Base-by-base conservation (phyloP, 75 land plant genomes). In the Sequoiadendron giganteum region DNA sequence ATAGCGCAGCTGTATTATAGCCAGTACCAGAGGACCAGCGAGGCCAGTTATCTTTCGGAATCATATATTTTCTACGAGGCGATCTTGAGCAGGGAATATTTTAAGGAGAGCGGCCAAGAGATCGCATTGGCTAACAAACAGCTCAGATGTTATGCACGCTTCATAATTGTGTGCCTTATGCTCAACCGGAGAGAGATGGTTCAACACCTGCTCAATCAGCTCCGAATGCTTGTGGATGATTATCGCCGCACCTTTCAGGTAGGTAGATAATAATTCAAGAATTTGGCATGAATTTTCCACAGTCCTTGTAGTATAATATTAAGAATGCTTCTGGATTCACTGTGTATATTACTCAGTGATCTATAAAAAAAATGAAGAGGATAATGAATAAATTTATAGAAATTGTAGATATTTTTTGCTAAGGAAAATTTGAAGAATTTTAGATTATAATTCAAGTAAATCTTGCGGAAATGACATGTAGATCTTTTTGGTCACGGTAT, bases 61-160 rank as follows among this genome's bases (percentile, higher is more conserved):
- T 92, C 99, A 1, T 98, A 92, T 85, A 91, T 96, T 21, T 98
- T 98, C 89, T 98, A 97, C 78, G 99, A 98, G 82, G 99, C 99
- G 16, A 95, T 98, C 55, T 61, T 94, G 88, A 93, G 88, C n/a
- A 89, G 99, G 30, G 99, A 98, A 87, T 98, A 98, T 87, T 98
- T 98, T 88, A 93, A 95, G 89, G 99, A 97, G 13, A 91, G 91
- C 70, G 91, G 84, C 82, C 96, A 95, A 87, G 94, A 95, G 88
- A 61, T 88, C 14, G 88, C 89, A 68, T 91, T 97, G 47, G 95
- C 92, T 2, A 93, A 91, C 89, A 98, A 98, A 89, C 99, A 98
- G 89, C 92, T 98, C 85, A 87, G 99, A 32, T 98, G 92, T 70
- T 91, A 92, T 81, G 97, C 95, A 5, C 92, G 98, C 78, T 98